Conservation (phyloP, 352 stramenopile species). For the Poterioochromonas sp. region DNA sequence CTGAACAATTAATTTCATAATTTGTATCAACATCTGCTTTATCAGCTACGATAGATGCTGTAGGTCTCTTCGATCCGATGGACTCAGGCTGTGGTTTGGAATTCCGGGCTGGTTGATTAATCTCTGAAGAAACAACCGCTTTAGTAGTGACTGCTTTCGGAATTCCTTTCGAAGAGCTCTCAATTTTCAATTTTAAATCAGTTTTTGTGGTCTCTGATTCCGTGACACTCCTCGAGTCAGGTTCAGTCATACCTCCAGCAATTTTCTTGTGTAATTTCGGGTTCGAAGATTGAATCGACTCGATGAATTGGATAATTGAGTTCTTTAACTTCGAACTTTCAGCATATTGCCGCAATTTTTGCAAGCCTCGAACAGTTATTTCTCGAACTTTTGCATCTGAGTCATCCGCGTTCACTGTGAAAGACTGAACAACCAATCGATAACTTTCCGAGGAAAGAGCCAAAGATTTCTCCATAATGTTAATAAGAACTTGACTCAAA, state of each 20-base stretch:
- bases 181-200: no score
- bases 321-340: not conserved
- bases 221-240: no score
- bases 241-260: no score
- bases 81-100: no score
- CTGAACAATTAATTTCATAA: not conserved
- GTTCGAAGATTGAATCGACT: not conserved
- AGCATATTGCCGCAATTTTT: not conserved
- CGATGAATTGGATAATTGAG: no score
- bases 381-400: slow-evolving; percentile 27
- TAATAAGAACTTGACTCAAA: not conserved
- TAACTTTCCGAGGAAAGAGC: not conserved
- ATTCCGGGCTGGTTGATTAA: no score
- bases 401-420: not conserved
- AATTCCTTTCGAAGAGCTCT: no score
- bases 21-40: not conserved
- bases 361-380: not conserved
- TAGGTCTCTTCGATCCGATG: no score
- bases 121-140: no score
- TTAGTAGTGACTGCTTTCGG: no score
- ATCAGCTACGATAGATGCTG: no score
- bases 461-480: not conserved
- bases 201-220: no score
- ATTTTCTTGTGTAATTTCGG: not conserved
- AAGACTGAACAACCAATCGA: not conserved